Percentiles rank a stretch among this genome's conserved stretches.
phyloP scores from a whole-genome alignment of 1,139 yeast species.

The Candida labiduridarum region DNA sequence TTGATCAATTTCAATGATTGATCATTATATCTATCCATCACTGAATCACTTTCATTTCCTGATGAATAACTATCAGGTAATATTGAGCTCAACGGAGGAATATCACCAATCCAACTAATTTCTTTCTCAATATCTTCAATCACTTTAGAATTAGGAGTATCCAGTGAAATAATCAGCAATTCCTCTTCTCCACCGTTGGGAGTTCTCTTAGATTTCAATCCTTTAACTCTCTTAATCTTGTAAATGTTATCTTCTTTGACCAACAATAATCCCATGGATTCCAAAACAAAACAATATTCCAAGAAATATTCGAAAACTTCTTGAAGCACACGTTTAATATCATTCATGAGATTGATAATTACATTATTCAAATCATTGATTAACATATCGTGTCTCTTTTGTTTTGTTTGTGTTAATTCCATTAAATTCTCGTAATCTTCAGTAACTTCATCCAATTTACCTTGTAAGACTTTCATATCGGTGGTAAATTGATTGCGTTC shows the following conservation, averaged over 20 bases:
- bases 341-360: slow-evolving; percentile 22
- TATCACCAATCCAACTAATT: slow-evolving; percentile 33
- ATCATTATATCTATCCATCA: slow-evolving; percentile 18
- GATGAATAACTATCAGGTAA: slow-evolving; percentile 17
- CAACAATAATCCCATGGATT: slow-evolving; percentile 75
- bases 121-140: slow-evolving; percentile 28
- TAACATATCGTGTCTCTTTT: slow-evolving; percentile 30
- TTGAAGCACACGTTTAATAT: slow-evolving; percentile 23
- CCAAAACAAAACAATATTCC: slow-evolving; percentile 64
- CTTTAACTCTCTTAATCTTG: slow-evolving; percentile 69
- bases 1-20: slow-evolving; percentile 22
- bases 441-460: slow-evolving; percentile 32
- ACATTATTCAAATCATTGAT: slow-evolving; percentile 30
- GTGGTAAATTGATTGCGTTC: slow-evolving; percentile 54
- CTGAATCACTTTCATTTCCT: slow-evolving; percentile 11
- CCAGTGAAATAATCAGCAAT: slow-evolving; percentile 19
- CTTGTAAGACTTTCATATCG: slow-evolving; percentile 48
- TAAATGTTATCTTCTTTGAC: slow-evolving; percentile 39
- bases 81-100: slow-evolving; percentile 21
- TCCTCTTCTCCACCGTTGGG: slow-evolving; percentile 21
- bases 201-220: slow-evolving; percentile 51
- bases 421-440: slow-evolving; percentile 59
- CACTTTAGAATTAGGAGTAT: slow-evolving; percentile 32
- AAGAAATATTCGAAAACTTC: slow-evolving; percentile 31
- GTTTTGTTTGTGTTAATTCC: slow-evolving; percentile 36